phyloP scores from a whole-genome alignment of 441 rosid genomes.

The Manihot esculenta region DNA sequence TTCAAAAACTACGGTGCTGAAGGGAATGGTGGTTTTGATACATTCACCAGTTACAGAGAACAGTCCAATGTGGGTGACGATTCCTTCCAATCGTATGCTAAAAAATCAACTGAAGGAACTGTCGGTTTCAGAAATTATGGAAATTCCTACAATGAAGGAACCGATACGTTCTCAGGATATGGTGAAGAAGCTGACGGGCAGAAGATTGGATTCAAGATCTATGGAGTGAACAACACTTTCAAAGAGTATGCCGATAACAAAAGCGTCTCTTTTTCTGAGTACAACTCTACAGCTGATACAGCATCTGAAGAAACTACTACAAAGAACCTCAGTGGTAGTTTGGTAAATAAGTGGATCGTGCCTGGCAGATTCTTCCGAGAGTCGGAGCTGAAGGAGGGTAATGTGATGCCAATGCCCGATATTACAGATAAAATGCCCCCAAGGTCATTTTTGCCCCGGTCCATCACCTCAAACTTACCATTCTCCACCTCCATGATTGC shows the following conservation, averaged over 20 bases:
- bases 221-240: constrained; percentile 71
- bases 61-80: constrained; percentile 76
- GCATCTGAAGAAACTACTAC: constrained; percentile 2
- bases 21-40: constrained; percentile 53
- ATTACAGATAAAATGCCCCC: too few relatives aligned
- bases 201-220: constrained; percentile 59
- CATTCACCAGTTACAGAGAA: constrained; percentile 68
- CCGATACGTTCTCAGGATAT: constrained; percentile 70
- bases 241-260: constrained; percentile 54
- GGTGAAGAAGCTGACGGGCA: constrained; percentile 48
- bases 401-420: too few relatives aligned
- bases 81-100: constrained; percentile 80
- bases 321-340: too few relatives aligned
- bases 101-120: constrained; percentile 48
- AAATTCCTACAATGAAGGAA: constrained; percentile 77
- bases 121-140: constrained; percentile 74
- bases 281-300: constrained; percentile 32
- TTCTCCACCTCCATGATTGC: too few relatives aligned
- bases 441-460: too few relatives aligned
- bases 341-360: too few relatives aligned
- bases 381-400: too few relatives aligned
- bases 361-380: too few relatives aligned
- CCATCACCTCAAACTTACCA: too few relatives aligned
- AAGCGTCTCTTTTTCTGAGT: constrained; percentile 48
- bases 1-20: constrained; percentile 66